Percentiles rank a stretch among this genome's conserved stretches.
These are phyloP conservation scores for Cryptococcus wingfieldii DNA, from an alignment of 1,284 basidiomycete genomes.

Conservation along the genomic window DNA sequence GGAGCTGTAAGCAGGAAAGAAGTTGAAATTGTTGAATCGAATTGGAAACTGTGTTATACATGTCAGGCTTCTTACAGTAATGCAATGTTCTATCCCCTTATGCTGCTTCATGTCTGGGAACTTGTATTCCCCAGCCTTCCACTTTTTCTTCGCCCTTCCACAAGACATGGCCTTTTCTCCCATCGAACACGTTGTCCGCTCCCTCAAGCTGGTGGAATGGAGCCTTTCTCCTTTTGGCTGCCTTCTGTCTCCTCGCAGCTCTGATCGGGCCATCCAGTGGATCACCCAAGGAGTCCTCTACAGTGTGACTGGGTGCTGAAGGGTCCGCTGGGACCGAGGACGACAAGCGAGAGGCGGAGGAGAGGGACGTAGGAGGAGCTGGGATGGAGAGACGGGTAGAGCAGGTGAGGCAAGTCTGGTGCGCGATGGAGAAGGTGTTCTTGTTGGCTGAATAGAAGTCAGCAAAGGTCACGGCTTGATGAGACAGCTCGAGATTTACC, in stretches of 20 bases:
- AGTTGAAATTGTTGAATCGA: conserved; percentile 1
- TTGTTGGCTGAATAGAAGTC: conserved; percentile 16
- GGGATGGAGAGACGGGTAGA: conserved; percentile 15
- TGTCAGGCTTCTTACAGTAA: neutral
- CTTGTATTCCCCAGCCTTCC: conserved; percentile 17
- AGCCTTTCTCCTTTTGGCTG: conserved; percentile 4
- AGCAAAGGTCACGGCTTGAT: neutral
- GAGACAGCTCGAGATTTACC: conserved; percentile 19
- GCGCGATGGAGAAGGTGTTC: conserved; percentile 18
- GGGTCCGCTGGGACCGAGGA: too few species aligned
- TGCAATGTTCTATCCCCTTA: neutral
- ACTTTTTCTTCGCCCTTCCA: conserved; percentile 21
- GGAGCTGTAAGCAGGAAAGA: conserved; percentile 30
- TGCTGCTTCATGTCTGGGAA: too few species aligned
- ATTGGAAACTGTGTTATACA: neutral
- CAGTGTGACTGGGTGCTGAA: too few species aligned
- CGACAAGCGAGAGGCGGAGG: neutral
- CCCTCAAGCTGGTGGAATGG: conserved; percentile 21
- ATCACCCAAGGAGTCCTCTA: neutral
- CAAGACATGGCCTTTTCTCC: conserved; percentile 15
- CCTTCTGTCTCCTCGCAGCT: conserved; percentile 8
- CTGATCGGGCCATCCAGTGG: conserved; percentile 31
- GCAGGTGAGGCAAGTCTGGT: conserved; percentile 32
- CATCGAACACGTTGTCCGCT: neutral
- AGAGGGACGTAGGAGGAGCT: conserved; percentile 10